These are phyloP conservation scores for Euphorbia corollata DNA, from an alignment of 441 rosid genomes.

Conservation along the genomic window DNA sequence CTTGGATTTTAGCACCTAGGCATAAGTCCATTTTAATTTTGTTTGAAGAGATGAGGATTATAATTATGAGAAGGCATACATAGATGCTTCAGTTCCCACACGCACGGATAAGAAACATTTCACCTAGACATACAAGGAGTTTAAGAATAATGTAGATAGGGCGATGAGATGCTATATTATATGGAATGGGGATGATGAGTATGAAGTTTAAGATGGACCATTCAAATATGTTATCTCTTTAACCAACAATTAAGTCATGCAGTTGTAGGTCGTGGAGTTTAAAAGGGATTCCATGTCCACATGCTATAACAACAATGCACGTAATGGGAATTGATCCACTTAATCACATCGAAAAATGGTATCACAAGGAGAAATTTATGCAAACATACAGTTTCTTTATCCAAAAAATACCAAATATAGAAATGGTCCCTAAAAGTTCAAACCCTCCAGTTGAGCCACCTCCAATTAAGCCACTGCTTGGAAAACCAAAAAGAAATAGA, in stretches of 20 bases:
- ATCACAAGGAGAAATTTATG: neutral
- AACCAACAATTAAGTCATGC: neutral
- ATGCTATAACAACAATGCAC: constrained; percentile 10
- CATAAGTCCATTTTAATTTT: neutral
- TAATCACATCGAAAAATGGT: neutral
- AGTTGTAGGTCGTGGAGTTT: neutral
- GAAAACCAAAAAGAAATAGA: neutral
- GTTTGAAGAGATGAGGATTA: neutral
- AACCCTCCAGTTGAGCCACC: neutral
- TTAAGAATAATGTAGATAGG: neutral
- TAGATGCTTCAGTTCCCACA: neutral
- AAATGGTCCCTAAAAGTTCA: neutral
- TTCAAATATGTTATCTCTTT: neutral
- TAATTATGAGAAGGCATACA: neutral
- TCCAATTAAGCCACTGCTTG: neutral
- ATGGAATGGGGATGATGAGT: neutral
- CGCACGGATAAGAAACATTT: neutral
- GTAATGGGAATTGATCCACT: neutral
- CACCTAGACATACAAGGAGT: neutral
- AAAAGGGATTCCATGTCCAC: neutral
- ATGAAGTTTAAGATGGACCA: neutral
- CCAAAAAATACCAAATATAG: neutral
- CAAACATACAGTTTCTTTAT: neutral
- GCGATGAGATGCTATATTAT: neutral
- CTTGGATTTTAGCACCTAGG: neutral